Percentiles rank a stretch among this genome's conserved stretches.
Evolutionary conservation across 192 early-diverging fungal species (phyloP).

Genomic region (Cetraspora pellucida): DNA sequence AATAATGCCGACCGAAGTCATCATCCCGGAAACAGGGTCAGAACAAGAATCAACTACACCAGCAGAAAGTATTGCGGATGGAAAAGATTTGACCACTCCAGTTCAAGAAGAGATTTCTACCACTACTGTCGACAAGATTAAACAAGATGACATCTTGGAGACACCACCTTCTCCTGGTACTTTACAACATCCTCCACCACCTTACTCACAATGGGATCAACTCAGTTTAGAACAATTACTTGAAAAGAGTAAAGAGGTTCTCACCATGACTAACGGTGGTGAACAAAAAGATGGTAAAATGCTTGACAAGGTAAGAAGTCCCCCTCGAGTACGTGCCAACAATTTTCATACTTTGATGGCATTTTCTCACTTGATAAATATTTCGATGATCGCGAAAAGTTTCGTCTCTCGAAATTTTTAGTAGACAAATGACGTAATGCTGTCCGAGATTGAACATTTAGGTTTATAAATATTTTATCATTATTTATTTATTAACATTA

Average conservation of each 20-base stretch:
- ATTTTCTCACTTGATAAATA: neutral
- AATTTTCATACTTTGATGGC: neutral
- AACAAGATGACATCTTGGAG: conserved; percentile 25
- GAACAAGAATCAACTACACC: too few species aligned
- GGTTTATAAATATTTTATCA: neutral
- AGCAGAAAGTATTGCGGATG: neutral
- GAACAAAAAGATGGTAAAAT: conserved; percentile 7
- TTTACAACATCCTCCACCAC: conserved; percentile 20
- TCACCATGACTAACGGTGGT: conserved; percentile 13
- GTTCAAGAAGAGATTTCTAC: neutral
- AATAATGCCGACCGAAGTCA: too few species aligned
- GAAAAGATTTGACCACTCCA: neutral
- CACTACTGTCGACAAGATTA: neutral
- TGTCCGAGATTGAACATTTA: neutral
- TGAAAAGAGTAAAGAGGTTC: conserved; percentile 26
- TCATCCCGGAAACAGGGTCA: too few species aligned
- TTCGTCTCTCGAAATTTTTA: neutral
- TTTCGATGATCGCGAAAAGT: neutral
- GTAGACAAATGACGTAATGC: neutral
- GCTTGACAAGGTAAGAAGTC: conserved; percentile 31
- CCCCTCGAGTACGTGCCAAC: conserved; percentile 11
- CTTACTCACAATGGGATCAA: conserved; percentile 30
- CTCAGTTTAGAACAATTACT: conserved; percentile 29
- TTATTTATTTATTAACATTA: neutral
- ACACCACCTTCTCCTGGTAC: neutral